Base-by-base conservation (phyloP, 805 yeast genomes). In the Suhomyces faveliae region DNA sequence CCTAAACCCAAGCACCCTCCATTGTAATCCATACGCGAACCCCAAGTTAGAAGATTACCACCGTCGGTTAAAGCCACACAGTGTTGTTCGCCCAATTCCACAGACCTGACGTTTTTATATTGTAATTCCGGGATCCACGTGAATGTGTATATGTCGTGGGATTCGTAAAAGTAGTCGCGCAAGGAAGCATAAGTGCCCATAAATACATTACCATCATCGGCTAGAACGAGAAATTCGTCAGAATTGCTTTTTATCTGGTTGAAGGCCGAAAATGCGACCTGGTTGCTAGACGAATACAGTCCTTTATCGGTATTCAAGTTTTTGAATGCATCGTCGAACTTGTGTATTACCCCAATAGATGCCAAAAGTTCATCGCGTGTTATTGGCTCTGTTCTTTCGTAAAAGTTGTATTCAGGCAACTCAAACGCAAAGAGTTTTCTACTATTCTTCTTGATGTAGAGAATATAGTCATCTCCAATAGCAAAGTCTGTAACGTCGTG, bases 1-100 rank as follows among this genome's bases (percentile, higher is more conserved):
- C 73, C 92, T 3, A 85, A 55, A 0, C 94, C 94, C n/a, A 87
- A 60, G 56, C n/a, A n/a, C n/a, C 88, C 83, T 6, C 94, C 94
- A 60, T 87, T 83, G 3, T 58, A 49, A 29, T 69, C 67, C 5
- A 83, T 73, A 57, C 86, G 92, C 11, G 73, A 45, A 0, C 94
- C 94, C 92, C 91, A 86, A 4, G 83, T 67, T 49, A 73, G 72
- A 15, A 85, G 51, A 2, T 77, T 71, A 0, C 94, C 94, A 13
- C 70, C 67, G 40, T 70, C 68, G 3, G 82, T 70, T n/a, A 87
- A 65, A 0, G 88, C 92, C 40, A 87, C 56, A 23, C 61, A 71
- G 59, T 87, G 95, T 57, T 85, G 81, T 60, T 87, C 94, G 1
- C 92, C 95, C 45, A 83, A 77, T 0, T 79, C 82, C 1, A 86